Percentiles rank a stretch among this genome's conserved stretches.
phyloP scores from a whole-genome alignment of 345 rosid genomes.

The Ailanthus altissimus region DNA sequence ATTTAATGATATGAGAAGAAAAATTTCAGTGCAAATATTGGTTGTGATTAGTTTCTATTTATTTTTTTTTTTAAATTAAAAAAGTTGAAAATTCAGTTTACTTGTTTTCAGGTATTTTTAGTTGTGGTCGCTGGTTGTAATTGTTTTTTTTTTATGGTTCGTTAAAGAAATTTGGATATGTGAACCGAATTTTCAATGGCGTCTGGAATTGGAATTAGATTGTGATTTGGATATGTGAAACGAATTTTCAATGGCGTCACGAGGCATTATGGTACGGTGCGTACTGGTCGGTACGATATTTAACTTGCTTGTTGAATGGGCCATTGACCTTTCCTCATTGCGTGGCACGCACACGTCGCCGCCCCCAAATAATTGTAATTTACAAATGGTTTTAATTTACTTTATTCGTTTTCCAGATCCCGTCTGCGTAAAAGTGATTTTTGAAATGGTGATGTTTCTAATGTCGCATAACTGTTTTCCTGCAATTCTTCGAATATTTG shows the following conservation, averaged over 20 bases:
- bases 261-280: background rate
- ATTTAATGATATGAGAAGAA: background rate
- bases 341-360: background rate
- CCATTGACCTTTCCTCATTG: background rate
- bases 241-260: background rate
- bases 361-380: no score
- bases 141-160: background rate
- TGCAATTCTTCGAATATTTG: no score
- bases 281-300: background rate
- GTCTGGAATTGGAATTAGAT: background rate
- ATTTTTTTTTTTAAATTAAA: background rate
- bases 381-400: no score
- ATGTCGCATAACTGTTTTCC: no score
- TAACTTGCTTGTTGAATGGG: background rate
- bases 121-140: background rate
- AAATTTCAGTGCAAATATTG: background rate
- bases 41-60: background rate
- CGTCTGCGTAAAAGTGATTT: no score
- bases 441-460: no score
- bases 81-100: background rate
- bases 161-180: no score
- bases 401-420: no score
- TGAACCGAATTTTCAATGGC: no score
- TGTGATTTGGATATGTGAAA: background rate
- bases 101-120: background rate